phyloP scores from a whole-genome alignment of 2,329 filamentous ascomycete species.

The Diaporthe sp. region DNA sequence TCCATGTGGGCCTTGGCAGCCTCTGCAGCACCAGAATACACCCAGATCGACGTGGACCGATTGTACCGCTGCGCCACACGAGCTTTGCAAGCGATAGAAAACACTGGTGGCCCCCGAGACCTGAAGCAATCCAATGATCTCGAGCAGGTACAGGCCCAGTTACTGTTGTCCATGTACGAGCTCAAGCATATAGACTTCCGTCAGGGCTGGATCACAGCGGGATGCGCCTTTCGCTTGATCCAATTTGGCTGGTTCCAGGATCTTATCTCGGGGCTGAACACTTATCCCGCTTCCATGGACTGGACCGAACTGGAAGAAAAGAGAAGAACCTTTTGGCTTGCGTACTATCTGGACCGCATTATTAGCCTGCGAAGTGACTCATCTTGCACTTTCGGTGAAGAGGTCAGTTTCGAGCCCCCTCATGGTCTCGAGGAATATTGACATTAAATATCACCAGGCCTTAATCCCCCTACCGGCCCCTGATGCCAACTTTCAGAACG shows the following conservation, averaged over 20 bases:
- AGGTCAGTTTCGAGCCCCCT: not conserved
- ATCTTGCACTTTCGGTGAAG: conserved; percentile 6
- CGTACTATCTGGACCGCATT: conserved; percentile 4
- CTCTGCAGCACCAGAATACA: not conserved
- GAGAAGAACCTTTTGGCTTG: conserved; percentile 11
- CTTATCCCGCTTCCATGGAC: not conserved
- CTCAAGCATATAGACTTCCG: no score
- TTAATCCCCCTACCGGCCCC: not conserved
- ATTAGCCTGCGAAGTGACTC: conserved; percentile 6
- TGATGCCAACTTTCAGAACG: not conserved
- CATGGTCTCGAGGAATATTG: not conserved
- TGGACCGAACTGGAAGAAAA: not conserved
- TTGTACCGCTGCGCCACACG: not conserved
- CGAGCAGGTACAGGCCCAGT: not conserved
- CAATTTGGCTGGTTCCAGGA: conserved; percentile 13
- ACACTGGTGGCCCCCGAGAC: no score
- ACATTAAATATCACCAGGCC: not conserved
- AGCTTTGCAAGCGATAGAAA: not conserved
- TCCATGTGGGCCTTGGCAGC: not conserved
- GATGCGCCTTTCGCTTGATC: not conserved
- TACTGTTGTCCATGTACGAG: not conserved
- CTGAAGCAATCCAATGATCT: not conserved
- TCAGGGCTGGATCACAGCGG: not conserved
- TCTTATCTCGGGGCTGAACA: not conserved
- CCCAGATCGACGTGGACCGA: not conserved